Evolutionary conservation across 2,329 filamentous ascomycete genomes (phyloP).

Genomic region (Pestalotiopsis fici): DNA sequence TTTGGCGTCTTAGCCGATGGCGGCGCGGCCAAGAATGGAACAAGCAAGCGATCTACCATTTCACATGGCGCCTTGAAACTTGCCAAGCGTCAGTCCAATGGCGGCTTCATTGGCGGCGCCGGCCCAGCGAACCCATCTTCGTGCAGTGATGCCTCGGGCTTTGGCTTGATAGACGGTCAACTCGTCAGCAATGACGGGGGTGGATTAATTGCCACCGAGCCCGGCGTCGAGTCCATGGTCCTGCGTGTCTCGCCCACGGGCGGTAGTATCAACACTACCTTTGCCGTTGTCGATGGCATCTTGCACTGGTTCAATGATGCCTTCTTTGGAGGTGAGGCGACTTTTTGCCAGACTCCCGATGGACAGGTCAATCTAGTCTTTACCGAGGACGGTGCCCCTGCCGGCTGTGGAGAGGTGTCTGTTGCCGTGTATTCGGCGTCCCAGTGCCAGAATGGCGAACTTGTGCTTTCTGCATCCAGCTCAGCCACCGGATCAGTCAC

Average conservation of each 20-base stretch:
- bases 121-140: constrained; percentile 12
- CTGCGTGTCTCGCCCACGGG: constrained; percentile 7
- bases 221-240: constrained; percentile 7
- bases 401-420: constrained; percentile 3
- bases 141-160: constrained; percentile 15
- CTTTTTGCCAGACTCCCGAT: constrained; percentile 15
- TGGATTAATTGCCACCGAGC: constrained; percentile 11
- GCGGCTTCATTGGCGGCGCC: constrained; percentile 15
- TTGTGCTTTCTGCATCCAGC: not conserved
- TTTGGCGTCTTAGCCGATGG: not conserved
- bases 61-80: not conserved
- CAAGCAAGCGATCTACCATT: not conserved
- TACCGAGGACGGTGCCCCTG: not conserved
- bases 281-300: not conserved
- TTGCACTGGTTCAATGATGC: constrained; percentile 18
- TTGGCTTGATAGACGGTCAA: constrained; percentile 13
- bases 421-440: constrained; percentile 4
- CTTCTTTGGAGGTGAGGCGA: constrained; percentile 13
- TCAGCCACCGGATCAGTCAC: not conserved
- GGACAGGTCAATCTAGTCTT: constrained; percentile 15
- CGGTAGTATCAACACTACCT: constrained; percentile 7
- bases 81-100: constrained; percentile 4
- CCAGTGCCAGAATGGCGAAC: not conserved
- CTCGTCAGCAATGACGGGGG: constrained; percentile 12
- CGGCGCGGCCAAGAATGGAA: not conserved